These are phyloP conservation scores for Takakia lepidozioides DNA, from an alignment of 225 moss, liverwort and hornwort species.

Conservation along the genomic window DNA sequence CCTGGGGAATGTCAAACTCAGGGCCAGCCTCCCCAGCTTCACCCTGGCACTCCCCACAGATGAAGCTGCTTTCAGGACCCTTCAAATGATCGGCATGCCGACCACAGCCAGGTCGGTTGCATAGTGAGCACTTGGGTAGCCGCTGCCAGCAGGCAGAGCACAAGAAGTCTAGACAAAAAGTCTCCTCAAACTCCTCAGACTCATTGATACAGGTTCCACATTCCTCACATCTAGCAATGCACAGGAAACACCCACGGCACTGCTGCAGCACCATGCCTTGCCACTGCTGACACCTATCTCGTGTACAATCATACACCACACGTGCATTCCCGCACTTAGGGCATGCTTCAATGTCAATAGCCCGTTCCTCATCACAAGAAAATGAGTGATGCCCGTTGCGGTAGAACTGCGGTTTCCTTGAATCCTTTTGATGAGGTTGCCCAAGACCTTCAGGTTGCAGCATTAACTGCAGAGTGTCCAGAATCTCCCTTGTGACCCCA, in stretches of 20 bases:
- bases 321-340: slow-evolving; percentile 40
- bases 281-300: slow-evolving; percentile 10
- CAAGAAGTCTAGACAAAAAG: slow-evolving; percentile 30
- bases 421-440: not conserved
- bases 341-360: slow-evolving; percentile 56
- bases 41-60: slow-evolving; percentile 34
- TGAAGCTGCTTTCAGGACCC: slow-evolving; percentile 16
- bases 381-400: slow-evolving; percentile 18
- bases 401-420: slow-evolving; percentile 25
- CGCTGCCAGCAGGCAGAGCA: slow-evolving; percentile 51
- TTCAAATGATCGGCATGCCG: slow-evolving; percentile 21
- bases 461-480: slow-evolving; percentile 26
- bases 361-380: slow-evolving; percentile 14
- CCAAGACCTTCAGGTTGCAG: slow-evolving; percentile 10
- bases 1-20: not conserved
- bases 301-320: slow-evolving; percentile 74
- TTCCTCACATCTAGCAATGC: slow-evolving; percentile 66
- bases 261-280: slow-evolving; percentile 14
- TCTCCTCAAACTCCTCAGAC: slow-evolving; percentile 26
- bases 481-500: slow-evolving; percentile 38
- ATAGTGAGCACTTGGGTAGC: slow-evolving; percentile 54
- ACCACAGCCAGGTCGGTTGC: slow-evolving; percentile 55
- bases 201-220: slow-evolving; percentile 56
- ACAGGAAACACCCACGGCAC: slow-evolving; percentile 58
- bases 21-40: slow-evolving; percentile 4